Conservation (phyloP, 371 early-diverging fungal genomes). For the Actinomortierella wolfii region DNA sequence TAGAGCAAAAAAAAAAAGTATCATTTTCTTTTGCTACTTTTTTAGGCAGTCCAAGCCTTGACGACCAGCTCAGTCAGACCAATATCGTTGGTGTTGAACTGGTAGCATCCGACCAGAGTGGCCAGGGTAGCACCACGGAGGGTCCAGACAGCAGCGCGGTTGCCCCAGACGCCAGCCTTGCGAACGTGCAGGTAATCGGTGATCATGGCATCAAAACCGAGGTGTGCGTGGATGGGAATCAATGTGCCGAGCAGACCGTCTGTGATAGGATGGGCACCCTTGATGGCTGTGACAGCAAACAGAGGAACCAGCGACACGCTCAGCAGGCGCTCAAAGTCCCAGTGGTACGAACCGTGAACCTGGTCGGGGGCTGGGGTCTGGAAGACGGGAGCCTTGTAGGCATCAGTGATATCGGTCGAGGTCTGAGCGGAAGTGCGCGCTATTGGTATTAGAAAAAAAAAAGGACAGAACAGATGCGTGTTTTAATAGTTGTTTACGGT, state of each 20-base stretch:
- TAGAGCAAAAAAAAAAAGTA: neutral
- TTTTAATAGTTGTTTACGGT: too few relatives aligned
- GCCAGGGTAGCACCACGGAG: conserved; percentile 74
- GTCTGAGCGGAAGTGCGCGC: conserved; percentile 34
- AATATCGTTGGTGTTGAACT: conserved; percentile 94
- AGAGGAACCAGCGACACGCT: conserved; percentile 79
- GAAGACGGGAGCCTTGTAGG: conserved; percentile 28
- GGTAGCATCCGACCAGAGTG: conserved; percentile 85
- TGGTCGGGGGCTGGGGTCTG: conserved; percentile 32
- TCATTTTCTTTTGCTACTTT: neutral
- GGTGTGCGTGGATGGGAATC: conserved; percentile 88
- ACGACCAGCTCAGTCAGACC: conserved; percentile 89
- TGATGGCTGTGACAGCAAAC: conserved; percentile 71
- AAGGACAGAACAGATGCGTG: neutral
- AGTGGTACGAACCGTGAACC: conserved; percentile 83
- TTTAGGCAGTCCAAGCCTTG: conserved; percentile 81
- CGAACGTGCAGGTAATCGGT: conserved; percentile 87
- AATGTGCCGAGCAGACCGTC: conserved; percentile 90
- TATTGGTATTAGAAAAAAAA: neutral
- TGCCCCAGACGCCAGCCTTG: conserved; percentile 60
- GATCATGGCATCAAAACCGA: conserved; percentile 76
- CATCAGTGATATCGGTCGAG: conserved; percentile 29
- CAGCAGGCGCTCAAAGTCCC: conserved; percentile 89
- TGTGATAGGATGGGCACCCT: conserved; percentile 83
- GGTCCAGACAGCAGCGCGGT: conserved; percentile 65